A percentile compares a stretch with the other conserved stretches of the same genome.
Conservation (phyloP, 768 basidiomycete genomes). For the Mycena indigotica region DNA sequence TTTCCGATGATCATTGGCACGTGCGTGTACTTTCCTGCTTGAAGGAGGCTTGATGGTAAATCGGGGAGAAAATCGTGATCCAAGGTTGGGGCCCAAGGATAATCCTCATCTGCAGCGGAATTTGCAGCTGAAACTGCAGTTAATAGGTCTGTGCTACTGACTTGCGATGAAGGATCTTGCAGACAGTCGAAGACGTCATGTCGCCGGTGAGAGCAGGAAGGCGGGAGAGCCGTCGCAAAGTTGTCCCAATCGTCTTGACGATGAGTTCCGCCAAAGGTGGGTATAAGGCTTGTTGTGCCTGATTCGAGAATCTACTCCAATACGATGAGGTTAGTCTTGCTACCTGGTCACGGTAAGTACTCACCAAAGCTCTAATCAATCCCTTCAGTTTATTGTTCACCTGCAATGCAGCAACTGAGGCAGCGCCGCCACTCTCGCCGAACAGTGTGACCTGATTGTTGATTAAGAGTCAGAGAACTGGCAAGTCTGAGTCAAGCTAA, state of each 20-base stretch:
- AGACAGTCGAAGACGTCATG: slow-evolving; percentile 36
- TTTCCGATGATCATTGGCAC: slow-evolving; percentile 51
- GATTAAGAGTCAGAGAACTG: not conserved
- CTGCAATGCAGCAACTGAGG: slow-evolving; percentile 34
- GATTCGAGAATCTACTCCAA: slow-evolving; percentile 43
- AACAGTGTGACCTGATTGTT: slow-evolving; percentile 28
- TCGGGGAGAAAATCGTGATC: slow-evolving; percentile 44
- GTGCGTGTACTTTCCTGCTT: slow-evolving; percentile 34
- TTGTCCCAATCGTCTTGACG: slow-evolving; percentile 31
- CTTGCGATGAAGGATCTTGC: slow-evolving; percentile 13
- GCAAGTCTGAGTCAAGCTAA: not conserved
- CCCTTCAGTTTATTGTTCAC: slow-evolving; percentile 30
- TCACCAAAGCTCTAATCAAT: slow-evolving; percentile 32
- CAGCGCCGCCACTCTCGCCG: slow-evolving; percentile 48
- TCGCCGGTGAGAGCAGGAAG: slow-evolving; percentile 27
- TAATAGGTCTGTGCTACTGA: slow-evolving; percentile 28
- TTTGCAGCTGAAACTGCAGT: slow-evolving; percentile 26
- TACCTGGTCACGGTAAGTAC: slow-evolving; percentile 7
- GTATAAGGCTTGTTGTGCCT: slow-evolving; percentile 34
- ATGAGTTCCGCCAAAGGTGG: slow-evolving; percentile 29
- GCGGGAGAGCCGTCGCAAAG: slow-evolving; percentile 30
- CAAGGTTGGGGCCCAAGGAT: slow-evolving; percentile 39
- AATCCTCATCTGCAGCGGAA: slow-evolving; percentile 20
- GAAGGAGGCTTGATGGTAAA: slow-evolving; percentile 35
- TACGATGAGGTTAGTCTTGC: no score